A percentile compares a stretch with the other conserved stretches of the same genome.
Evolutionary conservation across 2,329 filamentous ascomycete genomes (phyloP).

Genomic region (Epichloe coenophiala): DNA sequence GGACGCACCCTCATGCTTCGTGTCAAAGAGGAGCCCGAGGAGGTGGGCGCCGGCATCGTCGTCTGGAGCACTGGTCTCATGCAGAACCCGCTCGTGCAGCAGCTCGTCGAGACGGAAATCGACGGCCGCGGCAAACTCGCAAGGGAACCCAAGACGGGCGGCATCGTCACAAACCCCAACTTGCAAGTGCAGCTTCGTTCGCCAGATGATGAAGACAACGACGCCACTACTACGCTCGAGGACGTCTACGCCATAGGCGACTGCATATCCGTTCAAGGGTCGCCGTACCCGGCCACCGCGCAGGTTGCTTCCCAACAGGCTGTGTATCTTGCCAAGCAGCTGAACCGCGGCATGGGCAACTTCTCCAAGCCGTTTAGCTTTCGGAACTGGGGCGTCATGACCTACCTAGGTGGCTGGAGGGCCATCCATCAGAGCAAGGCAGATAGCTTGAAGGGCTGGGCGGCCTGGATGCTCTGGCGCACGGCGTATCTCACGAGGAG

Average conservation of each 20-base stretch:
- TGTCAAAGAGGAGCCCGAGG: constrained; percentile 51
- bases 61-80: constrained; percentile 67
- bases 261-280: constrained; percentile 47
- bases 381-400: no score
- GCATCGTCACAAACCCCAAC: constrained; percentile 49
- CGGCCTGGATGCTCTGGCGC: no score
- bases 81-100: constrained; percentile 60
- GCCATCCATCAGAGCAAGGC: no score
- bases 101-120: constrained; percentile 34
- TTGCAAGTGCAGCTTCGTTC: constrained; percentile 44
- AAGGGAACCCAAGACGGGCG: constrained; percentile 41
- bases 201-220: constrained; percentile 5
- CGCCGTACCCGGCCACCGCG: no score
- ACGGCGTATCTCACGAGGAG: no score
- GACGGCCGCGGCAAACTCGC: constrained; percentile 17
- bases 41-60: constrained; percentile 57
- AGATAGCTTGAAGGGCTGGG: no score
- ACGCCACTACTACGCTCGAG: constrained; percentile 29
- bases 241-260: constrained; percentile 62
- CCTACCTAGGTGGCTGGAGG: no score
- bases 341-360: no score
- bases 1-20: constrained; percentile 42
- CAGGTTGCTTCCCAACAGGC: no score
- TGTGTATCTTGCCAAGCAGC: no score
- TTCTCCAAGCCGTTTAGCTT: no score